Percentiles rank a stretch among this genome's conserved stretches.
phyloP scores from a whole-genome alignment of 768 basidiomycete genomes.

The Pulveroboletus sp. region DNA sequence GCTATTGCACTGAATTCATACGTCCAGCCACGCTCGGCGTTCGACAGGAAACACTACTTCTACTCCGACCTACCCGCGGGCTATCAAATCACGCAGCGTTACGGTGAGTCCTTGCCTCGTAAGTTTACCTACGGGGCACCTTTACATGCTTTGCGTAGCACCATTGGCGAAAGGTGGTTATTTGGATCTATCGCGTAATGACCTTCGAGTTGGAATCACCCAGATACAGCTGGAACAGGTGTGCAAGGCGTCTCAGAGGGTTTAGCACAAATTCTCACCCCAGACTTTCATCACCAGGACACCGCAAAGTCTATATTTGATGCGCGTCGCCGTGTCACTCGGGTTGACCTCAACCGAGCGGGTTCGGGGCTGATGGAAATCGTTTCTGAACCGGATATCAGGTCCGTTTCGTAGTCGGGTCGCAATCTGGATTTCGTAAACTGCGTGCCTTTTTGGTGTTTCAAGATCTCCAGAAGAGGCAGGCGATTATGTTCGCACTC shows the following conservation, averaged over 20 bases:
- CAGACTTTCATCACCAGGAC: constrained; percentile 48
- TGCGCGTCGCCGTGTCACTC: constrained; percentile 44
- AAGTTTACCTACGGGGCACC: background rate
- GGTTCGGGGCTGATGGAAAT: constrained; percentile 93
- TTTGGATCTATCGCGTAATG: constrained; percentile 41
- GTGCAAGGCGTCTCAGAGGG: constrained; percentile 9
- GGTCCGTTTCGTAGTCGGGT: constrained; percentile 32
- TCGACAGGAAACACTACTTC: constrained; percentile 98
- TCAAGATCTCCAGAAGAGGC: constrained; percentile 81
- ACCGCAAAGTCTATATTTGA: constrained; percentile 81
- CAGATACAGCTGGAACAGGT: constrained; percentile 98
- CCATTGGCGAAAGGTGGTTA: constrained; percentile 72
- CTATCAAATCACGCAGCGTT: constrained; percentile 97
- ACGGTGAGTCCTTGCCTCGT: constrained; percentile 47
- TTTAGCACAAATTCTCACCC: background rate
- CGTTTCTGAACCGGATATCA: constrained; percentile 89
- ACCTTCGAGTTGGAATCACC: constrained; percentile 67
- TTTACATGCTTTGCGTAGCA: constrained; percentile 39
- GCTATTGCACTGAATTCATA: constrained; percentile 69
- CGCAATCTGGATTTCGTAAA: background rate
- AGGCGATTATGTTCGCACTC: constrained; percentile 73
- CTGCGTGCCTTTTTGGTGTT: background rate
- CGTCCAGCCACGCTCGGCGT: constrained; percentile 69
- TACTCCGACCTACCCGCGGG: constrained; percentile 92
- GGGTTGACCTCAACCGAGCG: constrained; percentile 87